Evolutionary conservation across 129 eudicot species (phyloP), one percentile per base, ranked within the genome.

Genomic region (Centaurea solstitialis): DNA sequence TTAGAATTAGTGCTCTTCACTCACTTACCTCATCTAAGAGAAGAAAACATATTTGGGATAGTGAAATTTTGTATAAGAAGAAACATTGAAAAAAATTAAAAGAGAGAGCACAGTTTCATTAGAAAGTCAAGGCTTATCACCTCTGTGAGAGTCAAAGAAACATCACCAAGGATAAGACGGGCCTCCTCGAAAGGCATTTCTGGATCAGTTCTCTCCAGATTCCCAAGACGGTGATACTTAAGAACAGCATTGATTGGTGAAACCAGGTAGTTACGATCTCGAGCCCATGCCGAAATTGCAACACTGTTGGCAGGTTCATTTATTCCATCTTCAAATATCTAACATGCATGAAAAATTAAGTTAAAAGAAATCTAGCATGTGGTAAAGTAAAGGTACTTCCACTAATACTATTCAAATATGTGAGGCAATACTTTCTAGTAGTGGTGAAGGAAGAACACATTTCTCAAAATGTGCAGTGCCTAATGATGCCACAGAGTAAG

Each of bases 281-380:
- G 87, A 72, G 98, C 92, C 98, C 98, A 93, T 18, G 76, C 43
- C 13, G 95, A 87, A 64, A 68, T 8, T 84, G 65, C 87, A 35
- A 26, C 41, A 72, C 84, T 87, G 37, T 83, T 75, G 64, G 80
- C 77, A 68, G 91, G 85, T 88, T 93, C 97, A 45, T 84, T 96
- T 61, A 96, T 89, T 50, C 99, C 99, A 85, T 96, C 97, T 88
- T 93, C 98, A 79, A 96, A 96, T 70, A 96, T 88, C 99, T 96
- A 79, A 59, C 62, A 37, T 41, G 71, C 28, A 69, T 8, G 41
- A 76, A 80, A 75, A 62, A 7, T 28, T 17, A 22, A 78, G 40
- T 47, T 28, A 68, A 43, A 43, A 50, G 5, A 76, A 39, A 79
- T 68, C 77, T 74, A 57, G 72, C 81, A 84, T 30, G 22, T 24